Evolutionary conservation across 1,139 yeast genomes (phyloP).

Genomic region (Magnusiomyces tetraspermus): DNA sequence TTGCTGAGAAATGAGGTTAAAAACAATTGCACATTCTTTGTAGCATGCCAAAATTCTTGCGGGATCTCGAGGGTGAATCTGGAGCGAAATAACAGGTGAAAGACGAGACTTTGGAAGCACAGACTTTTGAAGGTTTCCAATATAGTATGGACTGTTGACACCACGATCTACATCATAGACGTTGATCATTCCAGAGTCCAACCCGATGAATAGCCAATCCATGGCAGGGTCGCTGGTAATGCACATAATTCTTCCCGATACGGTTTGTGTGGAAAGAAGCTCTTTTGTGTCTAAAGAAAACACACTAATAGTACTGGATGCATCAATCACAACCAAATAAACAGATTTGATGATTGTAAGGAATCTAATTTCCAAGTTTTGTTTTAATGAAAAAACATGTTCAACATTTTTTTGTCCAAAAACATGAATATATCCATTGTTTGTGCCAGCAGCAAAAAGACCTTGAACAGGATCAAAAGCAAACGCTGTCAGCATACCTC

Average conservation of each 20-base stretch:
- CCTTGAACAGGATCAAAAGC: conserved; percentile 89
- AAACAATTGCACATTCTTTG: conserved; percentile 57
- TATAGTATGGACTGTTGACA: conserved; percentile 49
- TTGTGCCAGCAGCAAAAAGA: conserved; percentile 71
- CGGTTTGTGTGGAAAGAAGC: conserved; percentile 41
- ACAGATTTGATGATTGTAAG: conserved; percentile 69
- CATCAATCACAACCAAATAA: conserved; percentile 63
- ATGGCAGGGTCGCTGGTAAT: conserved; percentile 74
- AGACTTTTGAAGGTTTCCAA: conserved; percentile 60
- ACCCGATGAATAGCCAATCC: conserved; percentile 79
- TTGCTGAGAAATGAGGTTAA: conserved; percentile 53
- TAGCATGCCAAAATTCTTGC: conserved; percentile 71
- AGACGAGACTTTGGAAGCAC: conserved; percentile 29
- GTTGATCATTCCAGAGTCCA: conserved; percentile 61
- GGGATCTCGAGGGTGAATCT: conserved; percentile 84
- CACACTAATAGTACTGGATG: conserved; percentile 47
- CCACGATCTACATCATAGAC: conserved; percentile 85
- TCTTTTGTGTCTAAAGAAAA: conserved; percentile 59
- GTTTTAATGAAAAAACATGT: conserved; percentile 41
- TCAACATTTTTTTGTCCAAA: conserved; percentile 81
- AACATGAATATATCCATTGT: conserved; percentile 58
- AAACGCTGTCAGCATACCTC: conserved; percentile 50
- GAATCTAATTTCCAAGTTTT: conserved; percentile 40
- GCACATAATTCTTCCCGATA: conserved; percentile 56
- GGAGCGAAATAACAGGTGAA: conserved; percentile 56